A percentile compares a stretch with the other conserved stretches of the same genome.
Evolutionary conservation across 2,329 filamentous ascomycete genomes (phyloP).

Genomic region (Pseudocercospora ulei): DNA sequence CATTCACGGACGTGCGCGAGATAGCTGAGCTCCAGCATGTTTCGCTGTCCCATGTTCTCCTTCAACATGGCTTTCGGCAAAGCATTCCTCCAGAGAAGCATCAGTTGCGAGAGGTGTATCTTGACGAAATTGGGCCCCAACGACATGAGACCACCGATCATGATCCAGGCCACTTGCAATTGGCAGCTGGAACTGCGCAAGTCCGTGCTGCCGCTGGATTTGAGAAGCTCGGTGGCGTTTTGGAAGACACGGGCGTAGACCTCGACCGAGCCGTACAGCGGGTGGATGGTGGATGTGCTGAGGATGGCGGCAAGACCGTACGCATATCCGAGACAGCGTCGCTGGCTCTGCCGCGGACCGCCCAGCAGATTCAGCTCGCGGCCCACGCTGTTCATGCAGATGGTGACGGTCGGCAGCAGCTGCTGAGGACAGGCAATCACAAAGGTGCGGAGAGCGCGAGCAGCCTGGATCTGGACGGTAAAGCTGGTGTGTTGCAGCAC

Average conservation of each 20-base stretch:
- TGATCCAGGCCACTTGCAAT: conserved; percentile 93
- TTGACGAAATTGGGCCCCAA: conserved; percentile 97
- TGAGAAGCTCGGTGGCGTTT: conserved; percentile 83
- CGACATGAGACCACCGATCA: conserved; percentile 93
- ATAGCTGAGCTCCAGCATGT: conserved; percentile 80
- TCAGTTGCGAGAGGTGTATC: conserved; percentile 87
- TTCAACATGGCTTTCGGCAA: conserved; percentile 88
- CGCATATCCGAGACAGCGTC: conserved; percentile 80
- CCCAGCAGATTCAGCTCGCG: conserved; percentile 72
- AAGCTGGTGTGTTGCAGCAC: conserved; percentile 92
- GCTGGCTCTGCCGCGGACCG: conserved; percentile 64
- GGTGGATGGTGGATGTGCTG: conserved; percentile 77
- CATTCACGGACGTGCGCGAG: conserved; percentile 91
- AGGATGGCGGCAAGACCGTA: conserved; percentile 84
- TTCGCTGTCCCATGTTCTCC: conserved; percentile 76
- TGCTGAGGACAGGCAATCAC: conserved; percentile 87
- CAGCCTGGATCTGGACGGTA: conserved; percentile 83
- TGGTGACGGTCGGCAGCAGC: conserved; percentile 77
- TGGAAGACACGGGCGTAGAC: conserved; percentile 85
- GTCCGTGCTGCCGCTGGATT: conserved; percentile 84
- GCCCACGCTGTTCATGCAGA: conserved; percentile 91
- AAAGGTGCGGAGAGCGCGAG: conserved; percentile 75
- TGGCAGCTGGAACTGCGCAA: conserved; percentile 85
- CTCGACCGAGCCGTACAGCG: conserved; percentile 88
- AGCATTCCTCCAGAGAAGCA: conserved; percentile 94